Evolutionary conservation across 2,329 filamentous ascomycete species (phyloP).

Genomic region (Colletotrichum somersetense): DNA sequence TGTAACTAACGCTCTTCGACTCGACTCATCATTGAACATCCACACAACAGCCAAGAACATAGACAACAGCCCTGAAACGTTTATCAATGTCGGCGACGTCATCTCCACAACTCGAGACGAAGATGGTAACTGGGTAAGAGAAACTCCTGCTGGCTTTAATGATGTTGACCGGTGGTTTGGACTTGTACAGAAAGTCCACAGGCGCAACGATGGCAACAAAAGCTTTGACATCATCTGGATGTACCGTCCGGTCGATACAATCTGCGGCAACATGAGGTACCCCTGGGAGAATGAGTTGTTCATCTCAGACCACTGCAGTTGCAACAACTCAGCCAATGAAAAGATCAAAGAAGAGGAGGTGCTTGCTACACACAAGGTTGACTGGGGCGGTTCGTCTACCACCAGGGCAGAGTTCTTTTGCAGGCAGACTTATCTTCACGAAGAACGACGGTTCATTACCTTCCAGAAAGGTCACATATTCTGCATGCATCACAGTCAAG

Average conservation of each 20-base stretch:
- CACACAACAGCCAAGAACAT: constrained; percentile 44
- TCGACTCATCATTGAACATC: constrained; percentile 47
- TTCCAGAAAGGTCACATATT: constrained; percentile 66
- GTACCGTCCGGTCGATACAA: constrained; percentile 78
- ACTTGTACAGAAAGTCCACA: constrained; percentile 71
- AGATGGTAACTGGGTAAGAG: constrained; percentile 69
- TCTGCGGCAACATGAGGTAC: constrained; percentile 76
- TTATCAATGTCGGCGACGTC: constrained; percentile 28
- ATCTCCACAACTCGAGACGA: constrained; percentile 63
- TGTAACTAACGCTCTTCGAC: constrained; percentile 47
- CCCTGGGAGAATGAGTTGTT: constrained; percentile 81
- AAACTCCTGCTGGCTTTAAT: constrained; percentile 56
- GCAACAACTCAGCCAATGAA: constrained; percentile 55
- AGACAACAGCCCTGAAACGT: not conserved
- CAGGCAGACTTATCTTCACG: constrained; percentile 74
- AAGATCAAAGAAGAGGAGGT: constrained; percentile 69
- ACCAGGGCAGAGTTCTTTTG: constrained; percentile 72
- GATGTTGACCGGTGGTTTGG: constrained; percentile 75
- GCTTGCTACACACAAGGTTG: constrained; percentile 67
- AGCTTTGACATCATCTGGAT: constrained; percentile 79
- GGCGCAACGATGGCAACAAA: constrained; percentile 50
- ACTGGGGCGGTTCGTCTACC: constrained; percentile 66
- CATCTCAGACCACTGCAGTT: constrained; percentile 81
- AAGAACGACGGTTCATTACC: constrained; percentile 72
- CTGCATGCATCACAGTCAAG: constrained; percentile 62